Evolutionary conservation across 176 grass and related monocot genomes (phyloP).

Genomic region (Dendrocalamus sinicus): DNA sequence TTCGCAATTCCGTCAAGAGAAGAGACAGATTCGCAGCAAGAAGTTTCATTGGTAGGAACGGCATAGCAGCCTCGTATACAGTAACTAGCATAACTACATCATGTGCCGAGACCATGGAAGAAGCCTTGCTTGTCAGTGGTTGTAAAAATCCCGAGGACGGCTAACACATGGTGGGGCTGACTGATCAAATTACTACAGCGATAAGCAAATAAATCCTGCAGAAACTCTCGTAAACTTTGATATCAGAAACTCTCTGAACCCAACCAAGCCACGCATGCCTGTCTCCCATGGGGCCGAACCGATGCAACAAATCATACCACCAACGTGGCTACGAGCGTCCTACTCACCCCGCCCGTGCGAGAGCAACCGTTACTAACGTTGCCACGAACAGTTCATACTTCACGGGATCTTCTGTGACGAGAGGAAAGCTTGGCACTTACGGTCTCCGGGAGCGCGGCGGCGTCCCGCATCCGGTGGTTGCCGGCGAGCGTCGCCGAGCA

Average conservation of each 20-base stretch:
- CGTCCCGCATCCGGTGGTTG: slow-evolving; percentile 73
- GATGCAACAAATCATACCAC: not conserved
- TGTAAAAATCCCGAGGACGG: not conserved
- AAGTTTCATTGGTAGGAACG: not conserved
- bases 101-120: slow-evolving; percentile 16
- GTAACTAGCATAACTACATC: not conserved
- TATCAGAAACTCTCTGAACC: not conserved
- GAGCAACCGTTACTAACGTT: slow-evolving; percentile 27
- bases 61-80: not conserved
- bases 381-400: not conserved
- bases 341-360: not conserved
- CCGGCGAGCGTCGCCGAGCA: slow-evolving; percentile 91
- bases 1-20: not conserved
- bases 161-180: slow-evolving; percentile 12
- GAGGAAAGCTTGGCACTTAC: slow-evolving; percentile 42
- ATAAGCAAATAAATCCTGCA: slow-evolving; percentile 31
- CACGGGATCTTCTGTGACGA: slow-evolving; percentile 10
- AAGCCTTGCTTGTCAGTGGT: not conserved
- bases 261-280: slow-evolving; percentile 11
- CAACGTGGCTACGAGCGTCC: not conserved
- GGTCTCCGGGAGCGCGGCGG: slow-evolving; percentile 57
- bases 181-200: not conserved
- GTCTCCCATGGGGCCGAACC: slow-evolving; percentile 8
- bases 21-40: not conserved
- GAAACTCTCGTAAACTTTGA: not conserved